These are phyloP conservation scores for Carex kokanica DNA, from an alignment of 176 grass and related monocot genomes.

Conservation along the genomic window DNA sequence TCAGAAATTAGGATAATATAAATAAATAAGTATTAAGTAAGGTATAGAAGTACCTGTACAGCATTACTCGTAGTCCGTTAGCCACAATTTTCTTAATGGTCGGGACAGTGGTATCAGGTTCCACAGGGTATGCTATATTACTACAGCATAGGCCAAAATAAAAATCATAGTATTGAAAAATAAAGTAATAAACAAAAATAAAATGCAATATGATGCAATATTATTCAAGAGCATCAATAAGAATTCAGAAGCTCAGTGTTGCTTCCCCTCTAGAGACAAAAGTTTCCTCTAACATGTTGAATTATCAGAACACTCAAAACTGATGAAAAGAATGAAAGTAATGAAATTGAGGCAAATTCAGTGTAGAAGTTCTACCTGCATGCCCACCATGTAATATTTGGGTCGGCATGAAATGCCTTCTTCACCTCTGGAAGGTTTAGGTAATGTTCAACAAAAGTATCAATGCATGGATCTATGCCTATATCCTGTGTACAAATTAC, in stretches of 20 bases:
- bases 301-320: neutral
- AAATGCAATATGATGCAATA: neutral
- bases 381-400: neutral
- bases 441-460: conserved; percentile 21
- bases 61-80: conserved; percentile 21
- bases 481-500: conserved; percentile 21
- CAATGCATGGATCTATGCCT: conserved; percentile 20
- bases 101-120: conserved; percentile 20
- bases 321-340: neutral
- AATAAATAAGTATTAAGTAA: neutral
- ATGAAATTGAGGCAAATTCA: neutral
- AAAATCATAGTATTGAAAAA: neutral
- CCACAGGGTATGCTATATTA: neutral
- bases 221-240: neutral
- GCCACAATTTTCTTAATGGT: conserved; percentile 22
- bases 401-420: conserved; percentile 24
- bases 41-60: conserved; percentile 25
- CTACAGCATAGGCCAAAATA: conserved; percentile 5
- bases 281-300: neutral
- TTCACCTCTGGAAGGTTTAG: conserved; percentile 25
- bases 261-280: neutral
- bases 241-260: neutral
- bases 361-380: conserved; percentile 14
- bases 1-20: neutral
- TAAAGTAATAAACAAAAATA: neutral